Evolutionary conservation across 176 grass and related monocot species (phyloP), one percentile per base, ranked within the genome.

Genomic region (Musa acuminata): DNA sequence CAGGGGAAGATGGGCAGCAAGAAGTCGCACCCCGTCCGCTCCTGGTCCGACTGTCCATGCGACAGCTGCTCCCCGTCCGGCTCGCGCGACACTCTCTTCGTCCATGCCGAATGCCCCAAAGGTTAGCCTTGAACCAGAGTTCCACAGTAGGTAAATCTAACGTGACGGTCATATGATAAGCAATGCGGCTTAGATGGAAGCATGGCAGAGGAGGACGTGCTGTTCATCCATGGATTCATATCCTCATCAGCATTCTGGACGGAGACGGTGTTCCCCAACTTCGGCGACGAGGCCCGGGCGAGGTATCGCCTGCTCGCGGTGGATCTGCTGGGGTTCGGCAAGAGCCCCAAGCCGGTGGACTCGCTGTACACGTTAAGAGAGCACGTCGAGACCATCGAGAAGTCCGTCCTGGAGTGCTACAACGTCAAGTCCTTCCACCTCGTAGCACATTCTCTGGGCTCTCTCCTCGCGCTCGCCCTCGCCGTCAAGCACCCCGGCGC

Each of bases 41-140:
- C 87, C 5, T 98, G 94, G 94, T 98, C 94, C 49, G 94, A 98
- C 90, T 98, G 94, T 73, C 80, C 82, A 80, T 98, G 94, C 81
- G 69, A 82, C 52, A 83, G 81, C 88, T 98, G 94, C 87, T 93
- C 88, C 62, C 67, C 67, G 43, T 83, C 90, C 1, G 70, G 80
- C 55, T 87, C 92, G 59, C 23, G 52, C 0, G 80, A 77, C 73
- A 79, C 79, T 1, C 94, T 98, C 82, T 98, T 93, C 81, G 94
- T 93, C 69, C 84, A 87, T 78, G 86, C 83, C 64, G 82, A 91
- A 77, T 82, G 64, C 43, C 89, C 92, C 24, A 72, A 50, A 58
- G 88, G 91, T 90, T 16, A 43, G 35, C 35, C 35, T 43, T 43
- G 4, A 43, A 43, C 35, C 35, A 43, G 35, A 43, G 35, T 43